Base-by-base conservation (phyloP, 345 rosid genomes). In the Corymbia maculata region DNA sequence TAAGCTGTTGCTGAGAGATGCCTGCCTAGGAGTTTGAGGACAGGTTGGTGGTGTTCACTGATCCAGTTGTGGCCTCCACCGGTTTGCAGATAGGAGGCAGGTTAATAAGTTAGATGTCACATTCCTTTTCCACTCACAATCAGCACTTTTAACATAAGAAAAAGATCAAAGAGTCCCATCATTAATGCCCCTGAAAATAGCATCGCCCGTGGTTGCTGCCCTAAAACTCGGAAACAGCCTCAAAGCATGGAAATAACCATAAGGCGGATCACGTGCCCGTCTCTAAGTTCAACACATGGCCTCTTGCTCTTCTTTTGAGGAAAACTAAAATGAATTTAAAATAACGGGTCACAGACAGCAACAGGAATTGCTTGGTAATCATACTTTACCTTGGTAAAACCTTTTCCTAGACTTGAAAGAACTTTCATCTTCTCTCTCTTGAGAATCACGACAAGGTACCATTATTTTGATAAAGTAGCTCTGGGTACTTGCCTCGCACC, bases 271-370 rank as follows among this genome's bases (percentile, higher is more conserved):
- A 91, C 91, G 94, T 93, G 94, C 91, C 66, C 49, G 89, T 68
- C 88, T 84, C 92, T 89, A 92, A 85, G 91, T 87, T 90, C 93
- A 90, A 91, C 92, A 93, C 94, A 89, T 91, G 94, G 91, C 92
- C 90, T 75, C 22, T 75, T 47, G 12, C 82, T 42, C 82, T 75
- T 75, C 82, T 75, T 75, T 49, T 45, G 86, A 66, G 87, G 87
- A 85, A 85, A 70, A 36, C 88, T 42, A 36, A 87, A 84, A 36
- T 68, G 59, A 68, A 87, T 85, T 79, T 61, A 49, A 51, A 26
- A 75, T 75, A 42, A 36, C 82, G 5, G 82, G 49, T 49, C 82
- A 19, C 28, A 22, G 26, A 75, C 82, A 42, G 82, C 82, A 19
- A 75, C 44, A 11, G 49, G 49, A 42, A 75, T 2, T 75, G 82